Percentiles rank a stretch among this genome's conserved stretches.
These are phyloP conservation scores for Solanum hybrid DNA, from an alignment of 305 asterid genomes.

Conservation along the genomic window DNA sequence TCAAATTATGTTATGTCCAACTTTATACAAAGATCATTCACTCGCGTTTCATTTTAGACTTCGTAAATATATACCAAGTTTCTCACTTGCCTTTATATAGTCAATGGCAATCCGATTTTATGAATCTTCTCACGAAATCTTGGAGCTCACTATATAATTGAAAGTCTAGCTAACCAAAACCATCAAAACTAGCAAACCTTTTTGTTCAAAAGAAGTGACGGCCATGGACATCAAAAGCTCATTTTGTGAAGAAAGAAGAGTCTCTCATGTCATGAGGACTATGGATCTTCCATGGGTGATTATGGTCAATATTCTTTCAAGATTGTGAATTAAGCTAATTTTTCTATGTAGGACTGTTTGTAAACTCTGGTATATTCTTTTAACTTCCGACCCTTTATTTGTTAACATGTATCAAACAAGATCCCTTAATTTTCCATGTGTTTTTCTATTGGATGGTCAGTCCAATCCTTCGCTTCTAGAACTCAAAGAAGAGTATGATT, in stretches of 20 bases:
- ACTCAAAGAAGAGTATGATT: too few relatives aligned
- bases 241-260: not conserved
- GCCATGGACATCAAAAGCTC: not conserved
- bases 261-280: not conserved
- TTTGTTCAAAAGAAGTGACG: not conserved
- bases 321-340: too few relatives aligned
- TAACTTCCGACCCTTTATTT: too few relatives aligned
- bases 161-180: not conserved
- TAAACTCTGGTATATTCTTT: too few relatives aligned
- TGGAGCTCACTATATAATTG: not conserved
- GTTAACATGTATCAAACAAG: too few relatives aligned
- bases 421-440: too few relatives aligned
- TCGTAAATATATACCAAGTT: not conserved
- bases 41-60: not conserved
- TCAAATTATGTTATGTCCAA: too few relatives aligned
- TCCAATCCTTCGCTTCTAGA: too few relatives aligned
- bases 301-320: too few relatives aligned
- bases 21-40: too few relatives aligned
- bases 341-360: too few relatives aligned
- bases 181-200: not conserved
- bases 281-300: not conserved
- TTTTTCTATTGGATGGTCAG: too few relatives aligned
- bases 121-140: not conserved
- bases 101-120: not conserved
- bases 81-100: not conserved